Conservation (phyloP, 441 rosid genomes). For the Breynia disticha region DNA sequence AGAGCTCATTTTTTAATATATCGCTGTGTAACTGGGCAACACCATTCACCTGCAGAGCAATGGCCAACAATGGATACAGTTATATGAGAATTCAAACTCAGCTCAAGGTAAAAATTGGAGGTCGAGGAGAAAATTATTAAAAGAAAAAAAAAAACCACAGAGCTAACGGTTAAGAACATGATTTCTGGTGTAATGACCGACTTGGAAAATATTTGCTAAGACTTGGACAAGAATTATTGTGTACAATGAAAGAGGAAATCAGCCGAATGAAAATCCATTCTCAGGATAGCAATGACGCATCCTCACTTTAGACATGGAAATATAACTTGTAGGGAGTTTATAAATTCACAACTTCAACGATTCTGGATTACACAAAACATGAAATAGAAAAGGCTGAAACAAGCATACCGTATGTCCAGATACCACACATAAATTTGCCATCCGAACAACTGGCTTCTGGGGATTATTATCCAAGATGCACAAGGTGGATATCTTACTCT, state of each 20-base stretch:
- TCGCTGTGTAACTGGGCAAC: conserved; percentile 98
- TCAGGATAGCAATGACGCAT: background rate
- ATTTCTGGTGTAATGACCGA: background rate
- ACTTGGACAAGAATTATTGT: background rate
- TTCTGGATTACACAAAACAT: background rate
- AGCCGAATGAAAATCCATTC: background rate
- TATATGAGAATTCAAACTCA: no score
- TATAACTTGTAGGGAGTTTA: background rate
- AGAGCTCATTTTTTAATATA: conserved; percentile 78
- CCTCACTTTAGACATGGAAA: background rate
- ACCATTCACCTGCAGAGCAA: conserved; percentile 72
- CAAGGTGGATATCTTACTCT: conserved; percentile 72
- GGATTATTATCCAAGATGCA: conserved; percentile 81
- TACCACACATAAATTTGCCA: conserved; percentile 96
- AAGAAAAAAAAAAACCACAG: background rate
- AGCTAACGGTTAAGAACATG: background rate
- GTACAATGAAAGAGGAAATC: background rate
- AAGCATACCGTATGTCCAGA: conserved; percentile 77
- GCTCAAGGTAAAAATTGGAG: no score
- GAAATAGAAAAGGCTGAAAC: no score
- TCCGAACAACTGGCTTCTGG: conserved; percentile 88
- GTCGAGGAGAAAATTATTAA: no score
- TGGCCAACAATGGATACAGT: conserved; percentile 10
- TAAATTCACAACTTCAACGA: background rate
- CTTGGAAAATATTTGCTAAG: background rate